Percentiles rank a stretch among this genome's conserved stretches.
Conservation (phyloP, 257 asterid genomes). For the Gentiana macrophylla region DNA sequence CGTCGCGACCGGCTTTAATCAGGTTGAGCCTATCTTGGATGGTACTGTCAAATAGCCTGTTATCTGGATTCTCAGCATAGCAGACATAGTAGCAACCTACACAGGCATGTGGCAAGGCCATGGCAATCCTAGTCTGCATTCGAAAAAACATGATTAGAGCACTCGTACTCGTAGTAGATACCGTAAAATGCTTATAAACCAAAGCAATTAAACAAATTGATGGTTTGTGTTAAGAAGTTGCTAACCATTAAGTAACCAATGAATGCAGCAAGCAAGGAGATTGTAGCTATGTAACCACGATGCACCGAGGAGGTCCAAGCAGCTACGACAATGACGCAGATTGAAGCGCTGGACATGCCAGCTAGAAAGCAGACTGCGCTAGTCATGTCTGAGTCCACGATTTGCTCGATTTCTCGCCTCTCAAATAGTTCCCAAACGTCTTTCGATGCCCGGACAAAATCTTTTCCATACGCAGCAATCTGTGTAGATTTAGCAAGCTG, state of each 20-base stretch:
- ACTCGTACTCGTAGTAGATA: too few species aligned
- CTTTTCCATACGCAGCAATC: constrained; percentile 93
- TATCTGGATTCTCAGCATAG: constrained; percentile 86
- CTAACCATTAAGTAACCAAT: constrained; percentile 92
- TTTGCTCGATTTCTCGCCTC: constrained; percentile 56
- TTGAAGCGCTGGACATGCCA: constrained; percentile 84
- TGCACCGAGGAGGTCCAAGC: constrained; percentile 77
- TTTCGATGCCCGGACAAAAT: constrained; percentile 77
- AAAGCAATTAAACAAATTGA: constrained; percentile 1
- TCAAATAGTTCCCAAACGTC: constrained; percentile 92
- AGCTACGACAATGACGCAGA: constrained; percentile 71
- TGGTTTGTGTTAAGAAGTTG: constrained; percentile 2
- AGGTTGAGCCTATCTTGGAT: constrained; percentile 39
- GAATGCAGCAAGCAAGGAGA: constrained; percentile 65
- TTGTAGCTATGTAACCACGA: constrained; percentile 57
- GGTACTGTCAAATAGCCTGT: constrained; percentile 53
- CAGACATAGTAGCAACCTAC: constrained; percentile 91
- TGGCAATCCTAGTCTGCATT: constrained; percentile 87
- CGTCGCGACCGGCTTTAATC: constrained; percentile 53
- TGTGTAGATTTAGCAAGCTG: constrained; percentile 8
- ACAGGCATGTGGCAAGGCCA: constrained; percentile 97
- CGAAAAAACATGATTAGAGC: not conserved
- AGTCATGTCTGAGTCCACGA: constrained; percentile 90
- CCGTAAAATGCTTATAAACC: constrained; percentile 13
- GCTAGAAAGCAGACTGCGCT: constrained; percentile 88